Percentiles rank a stretch among this genome's conserved stretches.
These are phyloP conservation scores for Nannochloris sp. DNA, from an alignment of 139 green algal species.

Conservation along the genomic window DNA sequence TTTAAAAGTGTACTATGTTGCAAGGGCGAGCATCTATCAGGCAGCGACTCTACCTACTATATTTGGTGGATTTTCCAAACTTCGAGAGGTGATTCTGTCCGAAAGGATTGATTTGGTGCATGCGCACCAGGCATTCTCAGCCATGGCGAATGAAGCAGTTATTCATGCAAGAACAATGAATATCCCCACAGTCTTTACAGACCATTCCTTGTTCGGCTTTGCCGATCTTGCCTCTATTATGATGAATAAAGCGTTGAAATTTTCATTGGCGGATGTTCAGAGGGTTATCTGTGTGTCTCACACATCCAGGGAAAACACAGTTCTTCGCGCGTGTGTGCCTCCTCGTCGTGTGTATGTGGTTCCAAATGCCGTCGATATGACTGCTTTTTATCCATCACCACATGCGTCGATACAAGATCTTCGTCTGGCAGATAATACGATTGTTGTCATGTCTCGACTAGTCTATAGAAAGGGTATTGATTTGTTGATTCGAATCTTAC, in stretches of 20 bases:
- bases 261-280: constrained; percentile 62
- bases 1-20: constrained; percentile 95
- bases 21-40: constrained; percentile 59
- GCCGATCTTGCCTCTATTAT: constrained; percentile 71
- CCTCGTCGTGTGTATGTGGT: constrained; percentile 85
- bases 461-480: constrained; percentile 94
- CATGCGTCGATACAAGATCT: not conserved
- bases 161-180: constrained; percentile 77
- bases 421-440: constrained; percentile 13
- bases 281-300: constrained; percentile 87
- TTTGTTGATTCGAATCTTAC: constrained; percentile 78
- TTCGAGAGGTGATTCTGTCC: constrained; percentile 57
- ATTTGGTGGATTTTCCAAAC: constrained; percentile 45
- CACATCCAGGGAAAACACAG: constrained; percentile 95
- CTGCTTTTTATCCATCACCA: not conserved
- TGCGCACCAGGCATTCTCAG: constrained; percentile 80
- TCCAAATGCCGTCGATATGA: constrained; percentile 67
- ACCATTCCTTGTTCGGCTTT: constrained; percentile 97
- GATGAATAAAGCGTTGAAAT: constrained; percentile 83
- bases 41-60: constrained; percentile 60
- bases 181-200: constrained; percentile 86
- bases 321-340: constrained; percentile 79
- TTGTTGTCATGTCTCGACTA: constrained; percentile 79
- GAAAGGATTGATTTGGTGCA: constrained; percentile 81
- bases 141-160: constrained; percentile 70